A percentile compares a stretch with the other conserved stretches of the same genome.
Evolutionary conservation across 805 yeast genomes (phyloP).

Genomic region (Saturnispora besseyi): DNA sequence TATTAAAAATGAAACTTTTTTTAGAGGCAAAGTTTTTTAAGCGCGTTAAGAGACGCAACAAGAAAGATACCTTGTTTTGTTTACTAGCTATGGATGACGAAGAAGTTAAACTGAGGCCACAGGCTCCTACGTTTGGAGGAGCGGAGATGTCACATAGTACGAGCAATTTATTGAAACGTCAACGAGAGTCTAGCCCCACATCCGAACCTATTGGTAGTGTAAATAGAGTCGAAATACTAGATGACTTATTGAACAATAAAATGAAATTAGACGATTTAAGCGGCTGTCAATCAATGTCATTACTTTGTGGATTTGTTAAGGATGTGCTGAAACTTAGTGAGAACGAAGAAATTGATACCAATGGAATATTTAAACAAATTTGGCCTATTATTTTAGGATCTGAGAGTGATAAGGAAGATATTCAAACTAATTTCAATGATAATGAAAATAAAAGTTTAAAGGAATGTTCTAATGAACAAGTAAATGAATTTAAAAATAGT

Average conservation of each 20-base stretch:
- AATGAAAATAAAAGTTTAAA: background rate
- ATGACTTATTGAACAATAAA: conserved; percentile 16
- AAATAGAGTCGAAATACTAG: conserved; percentile 28
- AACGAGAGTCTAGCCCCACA: conserved; percentile 1
- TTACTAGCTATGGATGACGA: conserved; percentile 5
- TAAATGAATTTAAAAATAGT: background rate
- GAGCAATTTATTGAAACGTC: conserved; percentile 1
- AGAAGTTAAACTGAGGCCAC: conserved; percentile 12
- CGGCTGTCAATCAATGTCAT: conserved; percentile 24
- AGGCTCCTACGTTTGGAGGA: conserved; percentile 19
- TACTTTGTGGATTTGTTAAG: conserved; percentile 20
- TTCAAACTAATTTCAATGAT: background rate
- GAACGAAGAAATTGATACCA: background rate
- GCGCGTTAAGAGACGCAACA: background rate
- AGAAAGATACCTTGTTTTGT: background rate
- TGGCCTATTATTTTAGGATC: background rate
- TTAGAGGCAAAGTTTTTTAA: background rate
- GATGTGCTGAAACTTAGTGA: conserved; percentile 19
- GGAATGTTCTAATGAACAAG: background rate
- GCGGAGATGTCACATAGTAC: background rate
- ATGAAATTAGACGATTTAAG: conserved; percentile 16
- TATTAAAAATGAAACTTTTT: background rate
- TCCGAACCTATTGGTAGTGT: conserved; percentile 5
- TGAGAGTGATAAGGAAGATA: background rate
- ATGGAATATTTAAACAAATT: conserved; percentile 2